phyloP scores from a whole-genome alignment of 805 yeast species.

The Torulaspora indica region DNA sequence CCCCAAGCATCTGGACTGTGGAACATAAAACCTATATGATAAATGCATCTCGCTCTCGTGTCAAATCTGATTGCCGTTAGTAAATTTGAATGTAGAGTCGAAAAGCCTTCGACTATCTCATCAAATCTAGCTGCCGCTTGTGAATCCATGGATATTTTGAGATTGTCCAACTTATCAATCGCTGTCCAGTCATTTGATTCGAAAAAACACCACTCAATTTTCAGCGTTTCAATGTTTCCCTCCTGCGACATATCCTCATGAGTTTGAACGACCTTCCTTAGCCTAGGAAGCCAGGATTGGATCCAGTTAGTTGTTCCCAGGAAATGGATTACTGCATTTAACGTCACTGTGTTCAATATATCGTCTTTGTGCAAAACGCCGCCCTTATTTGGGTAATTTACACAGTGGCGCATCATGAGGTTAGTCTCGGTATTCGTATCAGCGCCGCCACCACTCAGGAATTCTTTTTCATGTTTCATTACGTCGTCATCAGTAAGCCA shows the following conservation, averaged over 20 bases:
- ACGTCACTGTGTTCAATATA: constrained; percentile 48
- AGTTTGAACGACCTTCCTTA: constrained; percentile 40
- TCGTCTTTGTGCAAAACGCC: constrained; percentile 43
- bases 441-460: constrained; percentile 26
- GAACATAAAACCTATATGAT: constrained; percentile 28
- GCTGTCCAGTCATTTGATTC: constrained; percentile 32
- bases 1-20: constrained; percentile 29
- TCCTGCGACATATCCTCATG: constrained; percentile 4
- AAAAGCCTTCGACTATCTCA: constrained; percentile 17
- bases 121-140: constrained; percentile 22
- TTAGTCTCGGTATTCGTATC: constrained; percentile 10
- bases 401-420: constrained; percentile 33
- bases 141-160: constrained; percentile 22
- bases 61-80: constrained; percentile 31
- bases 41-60: constrained; percentile 29
- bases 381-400: constrained; percentile 28
- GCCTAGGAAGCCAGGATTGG: constrained; percentile 53
- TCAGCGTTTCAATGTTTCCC: constrained; percentile 32
- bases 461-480: constrained; percentile 30
- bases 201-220: constrained; percentile 40
- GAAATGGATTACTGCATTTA: constrained; percentile 49
- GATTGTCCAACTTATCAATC: constrained; percentile 12
- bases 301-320: constrained; percentile 54
- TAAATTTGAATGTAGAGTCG: constrained; percentile 17
- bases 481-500: constrained; percentile 40